A percentile compares a stretch with the other conserved stretches of the same genome.
Conservation (phyloP, 805 yeast species). For the Teunomyces funiuensis region DNA sequence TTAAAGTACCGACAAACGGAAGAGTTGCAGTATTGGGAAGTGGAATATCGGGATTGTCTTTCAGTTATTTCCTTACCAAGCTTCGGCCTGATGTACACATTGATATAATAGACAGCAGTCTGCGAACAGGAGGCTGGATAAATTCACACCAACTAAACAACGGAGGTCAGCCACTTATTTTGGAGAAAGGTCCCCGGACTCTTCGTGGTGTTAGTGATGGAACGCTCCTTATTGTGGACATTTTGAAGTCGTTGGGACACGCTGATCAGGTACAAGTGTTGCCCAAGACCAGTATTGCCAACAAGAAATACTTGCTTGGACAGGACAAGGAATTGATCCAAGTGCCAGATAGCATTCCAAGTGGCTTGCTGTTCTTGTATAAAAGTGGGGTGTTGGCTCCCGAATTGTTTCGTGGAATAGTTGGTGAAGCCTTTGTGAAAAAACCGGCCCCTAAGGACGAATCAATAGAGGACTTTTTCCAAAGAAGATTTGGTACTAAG, state of each 20-base stretch:
- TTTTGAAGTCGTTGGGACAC: constrained; percentile 48
- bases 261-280: constrained; percentile 58
- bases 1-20: constrained; percentile 22
- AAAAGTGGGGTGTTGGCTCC: constrained; percentile 41
- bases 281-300: constrained; percentile 57
- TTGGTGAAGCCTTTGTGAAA: constrained; percentile 52
- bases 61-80: constrained; percentile 62
- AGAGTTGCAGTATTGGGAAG: constrained; percentile 78
- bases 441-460: constrained; percentile 53
- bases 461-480: constrained; percentile 63
- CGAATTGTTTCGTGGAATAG: constrained; percentile 43
- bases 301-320: constrained; percentile 64
- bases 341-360: constrained; percentile 47
- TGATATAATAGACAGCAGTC: constrained; percentile 56
- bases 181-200: constrained; percentile 93
- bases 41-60: constrained; percentile 84
- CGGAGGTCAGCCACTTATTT: constrained; percentile 25
- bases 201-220: constrained; percentile 83
- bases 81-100: constrained; percentile 77
- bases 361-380: constrained; percentile 31
- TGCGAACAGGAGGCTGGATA: constrained; percentile 79
- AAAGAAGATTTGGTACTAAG: constrained; percentile 64
- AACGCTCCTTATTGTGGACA: constrained; percentile 63
- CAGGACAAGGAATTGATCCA: constrained; percentile 48
- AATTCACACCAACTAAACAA: constrained; percentile 43